Conservation (phyloP, 192 early-diverging fungal genomes). For the Entomortierella chlamydospora region DNA sequence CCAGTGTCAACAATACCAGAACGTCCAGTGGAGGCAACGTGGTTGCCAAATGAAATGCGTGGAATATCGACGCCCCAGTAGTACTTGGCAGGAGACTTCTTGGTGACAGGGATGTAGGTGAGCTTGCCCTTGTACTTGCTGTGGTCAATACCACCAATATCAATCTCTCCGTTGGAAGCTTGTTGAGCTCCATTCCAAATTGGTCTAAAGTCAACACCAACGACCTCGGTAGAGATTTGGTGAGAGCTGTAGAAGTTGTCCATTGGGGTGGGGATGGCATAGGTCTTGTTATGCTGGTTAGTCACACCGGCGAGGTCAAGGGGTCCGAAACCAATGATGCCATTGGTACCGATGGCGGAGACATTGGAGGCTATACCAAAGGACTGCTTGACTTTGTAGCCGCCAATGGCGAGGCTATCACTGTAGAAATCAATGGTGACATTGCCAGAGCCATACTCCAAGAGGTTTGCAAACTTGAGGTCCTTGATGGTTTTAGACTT, state of each 20-base stretch:
- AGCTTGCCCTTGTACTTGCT: constrained; percentile 59
- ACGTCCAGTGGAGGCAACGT: constrained; percentile 3
- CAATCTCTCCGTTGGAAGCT: constrained; percentile 59
- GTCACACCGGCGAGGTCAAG: background rate
- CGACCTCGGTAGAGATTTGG: constrained; percentile 41
- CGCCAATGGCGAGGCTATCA: constrained; percentile 13
- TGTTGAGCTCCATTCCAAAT: constrained; percentile 40
- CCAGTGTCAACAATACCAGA: constrained; percentile 56
- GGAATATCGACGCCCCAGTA: constrained; percentile 50
- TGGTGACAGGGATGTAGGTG: constrained; percentile 58
- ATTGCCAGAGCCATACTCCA: constrained; percentile 22
- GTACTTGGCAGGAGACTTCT: constrained; percentile 11
- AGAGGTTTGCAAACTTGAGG: background rate
- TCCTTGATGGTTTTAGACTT: constrained; percentile 19
- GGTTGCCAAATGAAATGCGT: constrained; percentile 17
- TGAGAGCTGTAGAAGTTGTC: constrained; percentile 27
- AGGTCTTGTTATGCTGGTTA: background rate
- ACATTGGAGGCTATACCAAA: background rate
- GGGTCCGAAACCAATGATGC: constrained; percentile 53
- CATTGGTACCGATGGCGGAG: constrained; percentile 34
- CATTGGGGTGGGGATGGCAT: constrained; percentile 23
- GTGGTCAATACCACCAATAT: constrained; percentile 63
- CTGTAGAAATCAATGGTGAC: constrained; percentile 11
- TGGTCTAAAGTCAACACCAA: constrained; percentile 62
- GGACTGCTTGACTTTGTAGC: background rate